Percentiles rank a stretch among this genome's conserved stretches.
Evolutionary conservation across 176 grass and related monocot species (phyloP).

Genomic region (Eleusine indica): DNA sequence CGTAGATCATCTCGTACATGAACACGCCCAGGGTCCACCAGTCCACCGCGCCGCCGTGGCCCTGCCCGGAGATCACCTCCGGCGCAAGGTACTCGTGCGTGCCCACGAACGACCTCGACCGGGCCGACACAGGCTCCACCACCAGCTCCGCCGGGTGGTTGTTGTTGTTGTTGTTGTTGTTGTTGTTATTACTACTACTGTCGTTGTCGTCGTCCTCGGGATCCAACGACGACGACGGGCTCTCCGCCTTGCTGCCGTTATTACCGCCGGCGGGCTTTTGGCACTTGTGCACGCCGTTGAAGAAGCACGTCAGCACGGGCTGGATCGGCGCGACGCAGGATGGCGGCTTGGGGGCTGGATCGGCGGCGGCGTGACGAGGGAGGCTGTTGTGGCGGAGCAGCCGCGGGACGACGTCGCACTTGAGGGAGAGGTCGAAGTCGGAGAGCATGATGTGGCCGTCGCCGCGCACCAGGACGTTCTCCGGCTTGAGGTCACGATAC

Average conservation of each 20-base stretch:
- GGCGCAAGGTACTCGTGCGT: constrained; percentile 97
- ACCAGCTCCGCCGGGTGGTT: constrained; percentile 56
- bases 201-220: not conserved
- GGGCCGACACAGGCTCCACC: constrained; percentile 75
- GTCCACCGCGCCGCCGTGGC: constrained; percentile 92
- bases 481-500: constrained; percentile 93
- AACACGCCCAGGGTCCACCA: constrained; percentile 96
- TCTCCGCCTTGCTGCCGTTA: not conserved
- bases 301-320: constrained; percentile 87
- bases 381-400: constrained; percentile 56
- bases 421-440: constrained; percentile 92
- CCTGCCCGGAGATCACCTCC: constrained; percentile 84
- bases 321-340: constrained; percentile 83
- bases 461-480: constrained; percentile 83
- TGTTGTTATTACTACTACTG: too few species aligned
- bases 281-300: constrained; percentile 59
- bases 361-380: not conserved
- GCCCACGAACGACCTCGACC: constrained; percentile 91
- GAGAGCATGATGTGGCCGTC: constrained; percentile 99
- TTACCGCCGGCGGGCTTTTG: not conserved
- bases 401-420: constrained; percentile 76
- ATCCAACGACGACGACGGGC: not conserved
- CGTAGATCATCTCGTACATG: constrained; percentile 92
- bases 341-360: not conserved
- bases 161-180: not conserved